Percentiles rank a stretch among this genome's conserved stretches.
phyloP scores from a whole-genome alignment of 805 yeast genomes.

The Candida nanaspora region DNA sequence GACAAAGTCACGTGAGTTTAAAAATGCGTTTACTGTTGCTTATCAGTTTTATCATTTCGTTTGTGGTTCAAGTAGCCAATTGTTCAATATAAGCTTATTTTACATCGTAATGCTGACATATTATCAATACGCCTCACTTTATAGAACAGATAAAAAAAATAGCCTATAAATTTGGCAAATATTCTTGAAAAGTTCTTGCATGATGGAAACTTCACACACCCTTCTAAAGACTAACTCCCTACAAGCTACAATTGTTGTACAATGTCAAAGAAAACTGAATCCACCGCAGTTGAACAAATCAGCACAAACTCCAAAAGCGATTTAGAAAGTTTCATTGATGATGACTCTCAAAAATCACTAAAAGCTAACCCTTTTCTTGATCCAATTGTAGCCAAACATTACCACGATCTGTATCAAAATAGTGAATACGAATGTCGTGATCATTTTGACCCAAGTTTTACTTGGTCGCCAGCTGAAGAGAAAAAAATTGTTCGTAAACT shows the following conservation, averaged over 20 bases:
- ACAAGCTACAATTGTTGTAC: too few species aligned
- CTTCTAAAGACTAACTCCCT: too few species aligned
- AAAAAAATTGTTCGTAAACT: slow-evolving; percentile 35
- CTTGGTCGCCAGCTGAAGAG: slow-evolving; percentile 46
- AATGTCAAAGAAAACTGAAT: slow-evolving; percentile 29
- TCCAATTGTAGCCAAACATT: slow-evolving; percentile 37
- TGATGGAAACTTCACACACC: too few species aligned
- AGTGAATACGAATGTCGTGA: slow-evolving; percentile 43
- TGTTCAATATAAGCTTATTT: too few species aligned
- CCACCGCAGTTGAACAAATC: slow-evolving; percentile 39
- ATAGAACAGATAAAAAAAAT: too few species aligned
- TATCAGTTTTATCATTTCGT: too few species aligned
- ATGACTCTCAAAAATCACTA: slow-evolving; percentile 33
- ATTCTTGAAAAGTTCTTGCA: too few species aligned
- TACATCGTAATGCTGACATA: too few species aligned
- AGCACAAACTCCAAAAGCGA: slow-evolving; percentile 36
- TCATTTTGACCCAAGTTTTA: slow-evolving; percentile 45
- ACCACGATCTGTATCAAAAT: slow-evolving; percentile 33
- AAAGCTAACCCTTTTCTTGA: slow-evolving; percentile 32
- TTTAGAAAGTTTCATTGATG: slow-evolving; percentile 38
- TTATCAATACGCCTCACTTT: too few species aligned
- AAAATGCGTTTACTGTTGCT: too few species aligned
- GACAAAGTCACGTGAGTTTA: background rate
- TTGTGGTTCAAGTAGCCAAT: too few species aligned
- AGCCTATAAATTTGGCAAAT: too few species aligned